Evolutionary conservation across 495 filamentous ascomycete species (phyloP), one percentile per base, ranked within the genome.

Genomic region (Astrothelium subdiscretum): DNA sequence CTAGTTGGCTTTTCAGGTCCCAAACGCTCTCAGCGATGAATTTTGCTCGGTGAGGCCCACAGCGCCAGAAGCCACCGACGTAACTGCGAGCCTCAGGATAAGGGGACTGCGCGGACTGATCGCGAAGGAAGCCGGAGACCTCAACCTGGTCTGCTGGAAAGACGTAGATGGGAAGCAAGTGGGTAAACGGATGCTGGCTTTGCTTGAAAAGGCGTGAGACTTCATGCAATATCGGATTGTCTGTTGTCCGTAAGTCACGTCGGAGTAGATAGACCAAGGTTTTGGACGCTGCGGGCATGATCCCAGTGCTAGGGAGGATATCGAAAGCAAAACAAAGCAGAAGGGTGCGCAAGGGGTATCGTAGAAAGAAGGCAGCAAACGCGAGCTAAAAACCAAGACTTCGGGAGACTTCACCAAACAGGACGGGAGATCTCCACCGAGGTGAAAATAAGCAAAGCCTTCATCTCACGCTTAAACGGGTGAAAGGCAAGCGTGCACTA

Each of bases 11-110:
- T 64, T 87, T 87, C 60, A 89, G 31, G 70, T 87, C 82, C 85
- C 85, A 88, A 0, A 88, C 77, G 13, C 81, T 79, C 68, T 89
- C 81, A 0, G 82, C 84, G 22, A 87, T 63, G 66, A 89, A 91
- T 68, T 79, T 84, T 59, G 81, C 82, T 35, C 87, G 80, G 65
- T 87, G 82, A 22, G 79, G 83, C 1, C 87, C 87, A 65, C 83
- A 87, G 62, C 86, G 72, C 84, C 83, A 86, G 68, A 88, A 86
- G 13, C 74, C 74, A 8, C 76, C 85, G 32, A 84, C 71, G 11
- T 70, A 63, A 59, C 81, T 83, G 40, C 79, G 76, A 12, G 85
- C 83, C 68, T 83, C 79, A 2, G 79, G 78, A 60, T 81, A 88
- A 0, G 87, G 86, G 15, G 73, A 83, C 48, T 68, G 52, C 15